Percentiles rank a stretch among this genome's conserved stretches.
These are phyloP conservation scores for Xylaria sp. DNA, from an alignment of 2,329 filamentous ascomycete species.

Conservation along the genomic window DNA sequence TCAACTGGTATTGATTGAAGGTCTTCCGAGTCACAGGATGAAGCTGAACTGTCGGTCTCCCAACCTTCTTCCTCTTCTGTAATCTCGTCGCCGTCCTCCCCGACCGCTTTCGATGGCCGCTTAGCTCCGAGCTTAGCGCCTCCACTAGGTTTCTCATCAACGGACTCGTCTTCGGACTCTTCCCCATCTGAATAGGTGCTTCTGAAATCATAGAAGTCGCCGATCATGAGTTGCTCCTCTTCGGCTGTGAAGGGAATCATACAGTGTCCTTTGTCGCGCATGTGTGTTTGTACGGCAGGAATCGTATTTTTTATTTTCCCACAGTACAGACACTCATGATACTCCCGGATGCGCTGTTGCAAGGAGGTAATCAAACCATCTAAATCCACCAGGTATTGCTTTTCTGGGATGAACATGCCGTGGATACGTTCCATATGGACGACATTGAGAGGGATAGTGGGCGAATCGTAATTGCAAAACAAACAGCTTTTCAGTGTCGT, in stretches of 20 bases:
- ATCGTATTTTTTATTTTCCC: slow-evolving; percentile 80
- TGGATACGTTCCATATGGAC: slow-evolving; percentile 92
- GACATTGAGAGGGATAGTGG: slow-evolving; percentile 75
- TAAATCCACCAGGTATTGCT: slow-evolving; percentile 78
- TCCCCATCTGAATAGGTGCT: slow-evolving; percentile 90
- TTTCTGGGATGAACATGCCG: slow-evolving; percentile 95
- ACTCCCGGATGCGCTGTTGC: slow-evolving; percentile 77
- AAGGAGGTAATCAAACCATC: slow-evolving; percentile 82
- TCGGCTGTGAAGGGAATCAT: slow-evolving; percentile 92
- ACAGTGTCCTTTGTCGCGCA: slow-evolving; percentile 96
- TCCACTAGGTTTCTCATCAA: slow-evolving; percentile 55
- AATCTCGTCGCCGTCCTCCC: slow-evolving; percentile 60
- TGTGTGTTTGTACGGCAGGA: slow-evolving; percentile 89
- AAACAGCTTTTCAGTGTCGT: slow-evolving; percentile 68
- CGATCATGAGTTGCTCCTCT: slow-evolving; percentile 90
- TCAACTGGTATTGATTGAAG: slow-evolving; percentile 80
- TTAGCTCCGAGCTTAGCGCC: slow-evolving; percentile 74
- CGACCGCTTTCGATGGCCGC: slow-evolving; percentile 58
- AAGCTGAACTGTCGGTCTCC: slow-evolving; percentile 94
- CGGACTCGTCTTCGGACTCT: slow-evolving; percentile 61
- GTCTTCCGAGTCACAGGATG: slow-evolving; percentile 85
- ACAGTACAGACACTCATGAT: slow-evolving; percentile 87
- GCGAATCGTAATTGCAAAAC: slow-evolving; percentile 89
- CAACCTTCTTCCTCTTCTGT: slow-evolving; percentile 76
- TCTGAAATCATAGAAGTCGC: slow-evolving; percentile 96